These are phyloP conservation scores for Discostella stelligeroides DNA, from an alignment of 108 stramenopile genomes.

Conservation along the genomic window DNA sequence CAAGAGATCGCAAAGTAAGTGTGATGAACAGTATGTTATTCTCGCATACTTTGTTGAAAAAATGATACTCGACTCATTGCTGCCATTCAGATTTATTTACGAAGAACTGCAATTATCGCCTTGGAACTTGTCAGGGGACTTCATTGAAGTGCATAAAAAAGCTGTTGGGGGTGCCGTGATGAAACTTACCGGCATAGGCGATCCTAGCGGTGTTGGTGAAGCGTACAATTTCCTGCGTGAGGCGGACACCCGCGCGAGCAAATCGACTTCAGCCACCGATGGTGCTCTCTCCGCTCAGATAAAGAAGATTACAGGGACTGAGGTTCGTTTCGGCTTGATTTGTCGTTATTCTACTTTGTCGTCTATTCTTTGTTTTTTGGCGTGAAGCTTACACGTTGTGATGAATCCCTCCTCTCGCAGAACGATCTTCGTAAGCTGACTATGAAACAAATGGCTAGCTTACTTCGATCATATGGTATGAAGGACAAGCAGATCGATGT, in stretches of 20 bases:
- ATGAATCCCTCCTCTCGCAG: too few species aligned
- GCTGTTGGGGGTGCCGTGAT: conserved; percentile 84
- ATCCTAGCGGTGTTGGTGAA: conserved; percentile 84
- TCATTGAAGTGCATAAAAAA: conserved; percentile 89
- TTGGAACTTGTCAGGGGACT: conserved; percentile 84
- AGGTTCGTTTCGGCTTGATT: too few species aligned
- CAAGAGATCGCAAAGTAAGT: conserved; percentile 76
- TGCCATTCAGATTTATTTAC: conserved; percentile 66
- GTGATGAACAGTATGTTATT: background rate
- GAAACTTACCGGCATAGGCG: conserved; percentile 88
- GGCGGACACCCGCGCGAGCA: conserved; percentile 67
- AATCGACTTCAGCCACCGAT: conserved; percentile 50
- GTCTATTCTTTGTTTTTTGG: too few species aligned
- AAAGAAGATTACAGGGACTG: conserved; percentile 87
- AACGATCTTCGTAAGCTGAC: conserved; percentile 90
- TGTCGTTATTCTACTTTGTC: too few species aligned
- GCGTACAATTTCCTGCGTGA: conserved; percentile 80
- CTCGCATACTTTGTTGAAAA: background rate
- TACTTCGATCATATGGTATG: conserved; percentile 86
- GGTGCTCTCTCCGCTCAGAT: conserved; percentile 76
- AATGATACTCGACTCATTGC: background rate
- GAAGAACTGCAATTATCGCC: conserved; percentile 84
- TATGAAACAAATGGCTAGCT: conserved; percentile 87
- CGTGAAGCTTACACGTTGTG: too few species aligned
- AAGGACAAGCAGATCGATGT: conserved; percentile 79